Conservation (phyloP, 2,329 filamentous ascomycete species). For the Epicoccum nigrum region DNA sequence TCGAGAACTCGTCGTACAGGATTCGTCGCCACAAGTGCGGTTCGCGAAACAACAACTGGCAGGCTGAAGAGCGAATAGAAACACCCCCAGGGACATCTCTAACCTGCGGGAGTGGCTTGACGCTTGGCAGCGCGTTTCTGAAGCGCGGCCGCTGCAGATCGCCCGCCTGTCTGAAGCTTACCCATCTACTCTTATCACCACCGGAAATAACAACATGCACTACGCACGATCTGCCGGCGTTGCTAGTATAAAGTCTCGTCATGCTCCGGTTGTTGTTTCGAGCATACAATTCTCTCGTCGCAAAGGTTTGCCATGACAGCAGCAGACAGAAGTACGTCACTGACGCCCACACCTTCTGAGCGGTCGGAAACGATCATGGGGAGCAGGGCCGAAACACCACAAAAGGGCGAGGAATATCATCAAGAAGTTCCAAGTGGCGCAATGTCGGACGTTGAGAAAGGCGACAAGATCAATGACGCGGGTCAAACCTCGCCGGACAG, state of each 20-base stretch:
- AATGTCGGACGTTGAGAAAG: conserved; percentile 7
- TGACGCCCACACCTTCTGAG: conserved; percentile 5
- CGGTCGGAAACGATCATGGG: conserved; percentile 3
- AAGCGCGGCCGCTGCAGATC: conserved; percentile 8
- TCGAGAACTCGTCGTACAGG: too few relatives aligned
- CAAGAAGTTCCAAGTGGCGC: background rate
- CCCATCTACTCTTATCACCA: background rate
- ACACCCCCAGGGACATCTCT: background rate
- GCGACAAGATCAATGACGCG: background rate
- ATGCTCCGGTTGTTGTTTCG: background rate
- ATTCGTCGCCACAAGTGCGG: background rate
- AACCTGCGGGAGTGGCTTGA: background rate
- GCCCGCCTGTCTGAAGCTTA: conserved; percentile 4
- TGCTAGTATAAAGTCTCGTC: conserved; percentile 2
- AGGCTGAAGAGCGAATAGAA: background rate
- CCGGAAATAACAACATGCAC: conserved; percentile 13
- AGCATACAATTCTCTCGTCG: background rate
- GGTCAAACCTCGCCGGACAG: background rate
- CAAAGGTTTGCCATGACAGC: background rate
- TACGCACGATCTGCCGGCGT: background rate
- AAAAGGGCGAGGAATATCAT: conserved; percentile 14
- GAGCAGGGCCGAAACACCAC: conserved; percentile 2
- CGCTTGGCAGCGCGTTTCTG: conserved; percentile 2
- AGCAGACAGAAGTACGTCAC: background rate
- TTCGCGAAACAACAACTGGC: background rate